Evolutionary conservation across 805 yeast genomes (phyloP).

Genomic region (Candida glaebosa): DNA sequence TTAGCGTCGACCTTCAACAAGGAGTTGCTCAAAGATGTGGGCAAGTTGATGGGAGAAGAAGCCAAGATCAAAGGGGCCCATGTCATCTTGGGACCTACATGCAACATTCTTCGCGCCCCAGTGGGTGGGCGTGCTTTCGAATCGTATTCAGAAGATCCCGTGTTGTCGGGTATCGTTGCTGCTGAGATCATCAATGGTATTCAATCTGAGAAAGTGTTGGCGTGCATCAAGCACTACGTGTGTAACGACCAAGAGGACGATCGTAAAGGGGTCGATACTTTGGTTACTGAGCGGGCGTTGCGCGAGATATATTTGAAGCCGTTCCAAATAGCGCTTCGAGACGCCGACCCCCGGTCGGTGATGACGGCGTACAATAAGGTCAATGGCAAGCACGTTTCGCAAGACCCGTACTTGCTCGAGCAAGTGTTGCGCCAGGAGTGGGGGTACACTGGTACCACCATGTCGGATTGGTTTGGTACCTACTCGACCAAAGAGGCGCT

Average conservation of each 20-base stretch:
- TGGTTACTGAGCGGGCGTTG: conserved; percentile 56
- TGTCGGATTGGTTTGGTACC: conserved; percentile 67
- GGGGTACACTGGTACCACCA: conserved; percentile 52
- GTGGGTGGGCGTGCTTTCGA: conserved; percentile 64
- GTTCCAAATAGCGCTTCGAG: conserved; percentile 55
- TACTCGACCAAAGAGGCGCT: conserved; percentile 46
- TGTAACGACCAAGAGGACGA: conserved; percentile 62
- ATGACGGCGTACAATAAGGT: conserved; percentile 66
- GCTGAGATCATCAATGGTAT: conserved; percentile 52
- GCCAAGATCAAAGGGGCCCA: conserved; percentile 53
- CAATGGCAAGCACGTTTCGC: conserved; percentile 57
- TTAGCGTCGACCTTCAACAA: conserved; percentile 56
- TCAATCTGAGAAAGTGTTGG: conserved; percentile 48
- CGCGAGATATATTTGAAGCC: conserved; percentile 64
- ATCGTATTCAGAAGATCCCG: conserved; percentile 61
- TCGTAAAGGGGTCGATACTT: conserved; percentile 45
- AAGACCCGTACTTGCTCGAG: conserved; percentile 39
- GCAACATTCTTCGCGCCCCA: conserved; percentile 55
- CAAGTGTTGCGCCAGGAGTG: conserved; percentile 53
- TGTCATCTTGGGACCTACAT: conserved; percentile 33
- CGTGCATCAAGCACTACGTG: conserved; percentile 61
- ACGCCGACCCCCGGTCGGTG: conserved; percentile 49
- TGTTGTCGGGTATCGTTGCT: conserved; percentile 43
- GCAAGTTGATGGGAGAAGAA: conserved; percentile 51
- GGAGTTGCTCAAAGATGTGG: conserved; percentile 46